phyloP scores from a whole-genome alignment of 2,329 filamentous ascomycete species.

The Corniculantispora saksenae region DNA sequence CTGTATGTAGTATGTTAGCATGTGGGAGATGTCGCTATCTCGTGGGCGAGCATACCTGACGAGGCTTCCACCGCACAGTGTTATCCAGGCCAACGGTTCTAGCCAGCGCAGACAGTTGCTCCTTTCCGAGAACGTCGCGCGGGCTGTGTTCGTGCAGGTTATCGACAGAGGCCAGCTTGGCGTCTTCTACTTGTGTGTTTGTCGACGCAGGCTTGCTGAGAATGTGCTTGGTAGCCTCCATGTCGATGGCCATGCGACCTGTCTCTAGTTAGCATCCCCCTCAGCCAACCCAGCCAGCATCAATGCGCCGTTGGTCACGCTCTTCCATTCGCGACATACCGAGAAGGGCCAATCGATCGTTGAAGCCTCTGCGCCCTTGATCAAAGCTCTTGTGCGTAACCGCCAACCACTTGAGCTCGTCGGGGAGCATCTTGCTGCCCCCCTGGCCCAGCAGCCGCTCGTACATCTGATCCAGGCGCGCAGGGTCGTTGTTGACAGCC shows the following conservation, averaged over 20 bases:
- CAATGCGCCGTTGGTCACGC: no score
- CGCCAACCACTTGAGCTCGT: constrained; percentile 95
- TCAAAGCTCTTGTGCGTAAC: constrained; percentile 99
- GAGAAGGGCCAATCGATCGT: constrained; percentile 86
- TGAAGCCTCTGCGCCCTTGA: constrained; percentile 89
- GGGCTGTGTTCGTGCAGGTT: constrained; percentile 67
- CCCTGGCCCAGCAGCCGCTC: constrained; percentile 70
- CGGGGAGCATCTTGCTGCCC: constrained; percentile 73
- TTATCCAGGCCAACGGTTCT: constrained; percentile 68
- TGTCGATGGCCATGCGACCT: constrained; percentile 37
- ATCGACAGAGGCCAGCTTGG: constrained; percentile 70
- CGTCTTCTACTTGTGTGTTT: constrained; percentile 65
- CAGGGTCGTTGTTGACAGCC: constrained; percentile 74
- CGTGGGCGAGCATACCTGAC: constrained; percentile 60
- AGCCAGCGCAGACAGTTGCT: constrained; percentile 68
- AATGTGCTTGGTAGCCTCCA: constrained; percentile 42
- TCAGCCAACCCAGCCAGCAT: no score
- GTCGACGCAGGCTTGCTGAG: constrained; percentile 40
- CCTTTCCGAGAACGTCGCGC: constrained; percentile 61
- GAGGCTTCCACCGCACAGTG: constrained; percentile 87
- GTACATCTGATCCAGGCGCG: constrained; percentile 76
- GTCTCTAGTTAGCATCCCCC: not conserved
- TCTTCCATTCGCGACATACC: constrained; percentile 57
- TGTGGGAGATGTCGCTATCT: not conserved
- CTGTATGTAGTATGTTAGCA: constrained; percentile 37